Conservation (phyloP, 2,329 filamentous ascomycete genomes). For the Pseudovirgaria hyperparasitica region DNA sequence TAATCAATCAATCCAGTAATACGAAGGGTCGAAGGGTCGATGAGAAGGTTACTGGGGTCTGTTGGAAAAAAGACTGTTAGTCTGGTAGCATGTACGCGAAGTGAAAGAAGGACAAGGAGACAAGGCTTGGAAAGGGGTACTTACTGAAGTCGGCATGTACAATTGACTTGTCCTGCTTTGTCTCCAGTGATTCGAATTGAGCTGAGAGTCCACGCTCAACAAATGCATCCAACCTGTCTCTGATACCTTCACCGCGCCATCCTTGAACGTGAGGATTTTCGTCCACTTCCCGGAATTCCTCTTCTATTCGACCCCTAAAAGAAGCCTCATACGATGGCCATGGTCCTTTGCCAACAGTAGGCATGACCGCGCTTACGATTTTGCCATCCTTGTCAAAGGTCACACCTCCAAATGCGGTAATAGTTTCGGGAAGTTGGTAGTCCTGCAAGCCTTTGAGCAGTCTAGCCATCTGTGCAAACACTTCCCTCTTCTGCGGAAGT, state of each 20-base stretch:
- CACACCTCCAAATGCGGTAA: constrained; percentile 18
- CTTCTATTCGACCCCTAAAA: constrained; percentile 13
- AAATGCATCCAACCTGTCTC: constrained; percentile 17
- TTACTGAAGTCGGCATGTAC: constrained; percentile 19
- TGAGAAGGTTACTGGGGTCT: constrained; percentile 16
- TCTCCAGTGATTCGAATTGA: constrained; percentile 10
- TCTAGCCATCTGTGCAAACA: constrained; percentile 18
- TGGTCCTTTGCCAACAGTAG: constrained; percentile 17
- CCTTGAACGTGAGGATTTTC: constrained; percentile 16
- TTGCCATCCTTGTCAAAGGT: constrained; percentile 17
- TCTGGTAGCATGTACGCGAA: constrained; percentile 3
- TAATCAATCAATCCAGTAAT: constrained; percentile 19
- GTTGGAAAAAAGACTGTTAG: constrained; percentile 5
- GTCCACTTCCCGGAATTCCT: constrained; percentile 14
- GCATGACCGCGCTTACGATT: constrained; percentile 20
- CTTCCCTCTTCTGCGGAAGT: constrained; percentile 11
- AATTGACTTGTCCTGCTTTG: constrained; percentile 11
- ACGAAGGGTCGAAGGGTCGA: constrained; percentile 11
- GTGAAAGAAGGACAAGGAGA: constrained; percentile 4
- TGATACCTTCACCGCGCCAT: constrained; percentile 17
- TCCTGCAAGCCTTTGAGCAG: constrained; percentile 19
- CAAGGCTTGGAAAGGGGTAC: no score
- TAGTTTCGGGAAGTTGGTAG: constrained; percentile 18
- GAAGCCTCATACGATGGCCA: constrained; percentile 16
- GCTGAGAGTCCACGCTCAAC: constrained; percentile 11